Evolutionary conservation across 164 flowering plant genomes (phyloP), one percentile per base, ranked within the genome.

Genomic region (Amborella trichopoda): DNA sequence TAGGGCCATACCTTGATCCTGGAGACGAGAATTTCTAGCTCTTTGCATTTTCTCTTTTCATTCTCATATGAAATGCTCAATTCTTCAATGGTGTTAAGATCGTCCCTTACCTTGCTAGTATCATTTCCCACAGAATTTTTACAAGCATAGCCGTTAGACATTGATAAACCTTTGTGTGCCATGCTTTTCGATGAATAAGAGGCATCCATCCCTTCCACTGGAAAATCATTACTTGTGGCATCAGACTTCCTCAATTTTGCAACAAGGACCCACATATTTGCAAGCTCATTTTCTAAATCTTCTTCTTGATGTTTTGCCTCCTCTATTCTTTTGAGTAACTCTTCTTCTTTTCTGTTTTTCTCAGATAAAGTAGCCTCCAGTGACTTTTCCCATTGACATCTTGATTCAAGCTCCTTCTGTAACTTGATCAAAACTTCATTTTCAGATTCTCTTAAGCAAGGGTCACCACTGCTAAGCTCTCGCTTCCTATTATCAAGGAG

Each of bases 181-280:
- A 30, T 50, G 32, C 21, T 22, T 39, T 52, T 59, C 13, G 42
- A 38, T 20, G 23, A 26, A 20, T 61, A 24, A 0, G 54, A 48
- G 23, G 30, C 22, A 43, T 60, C 43, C 24, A 25, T 40, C 54
- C 46, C 66, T 30, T 55, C 64, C 40, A 44, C 50, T 36, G 66
- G 55, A 24, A 33, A 26, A 18, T 59, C 70, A 37, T 68, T 70
- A 27, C 59, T 27, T 56, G 26, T 30, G 50, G 9, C 16, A 17
- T 59, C 71, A 49, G 65, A 50, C 47, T 71, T 74, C 54, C 67
- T 72, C 71, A 77, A 51, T 58, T 77, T 75, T 19, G 94, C 77
- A 44, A 80, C 60, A 28, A 78, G 77, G 34, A 70, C 70, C 90
- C 90, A 80, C 90, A 81, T 78, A 56, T 75, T 77, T 23, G 84